phyloP scores from a whole-genome alignment of 257 asterid genomes.

The Fraxinus cuspidata region DNA sequence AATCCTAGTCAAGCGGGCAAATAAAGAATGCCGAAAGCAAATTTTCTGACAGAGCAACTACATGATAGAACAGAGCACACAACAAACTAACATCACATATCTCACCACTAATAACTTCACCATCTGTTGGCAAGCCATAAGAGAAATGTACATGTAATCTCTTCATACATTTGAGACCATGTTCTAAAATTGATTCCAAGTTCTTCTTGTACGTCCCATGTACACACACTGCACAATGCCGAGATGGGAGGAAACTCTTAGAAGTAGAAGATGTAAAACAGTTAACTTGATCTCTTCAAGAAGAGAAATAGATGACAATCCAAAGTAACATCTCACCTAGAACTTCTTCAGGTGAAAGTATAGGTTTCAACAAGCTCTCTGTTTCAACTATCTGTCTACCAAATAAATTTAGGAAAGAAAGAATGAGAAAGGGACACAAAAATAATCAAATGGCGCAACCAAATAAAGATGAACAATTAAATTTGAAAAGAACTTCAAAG shows the following conservation, averaged over 20 bases:
- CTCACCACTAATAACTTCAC: constrained; percentile 87
- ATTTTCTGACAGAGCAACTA: neutral
- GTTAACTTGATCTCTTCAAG: neutral
- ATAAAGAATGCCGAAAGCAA: neutral
- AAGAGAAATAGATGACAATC: constrained; percentile 15
- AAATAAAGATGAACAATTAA: constrained; percentile 1
- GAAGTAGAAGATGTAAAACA: constrained; percentile 2
- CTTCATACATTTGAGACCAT: constrained; percentile 90
- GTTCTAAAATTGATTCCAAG: constrained; percentile 72
- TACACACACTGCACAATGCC: constrained; percentile 68
- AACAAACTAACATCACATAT: constrained; percentile 10
- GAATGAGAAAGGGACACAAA: neutral
- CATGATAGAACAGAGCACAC: neutral
- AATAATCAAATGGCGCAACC: constrained; percentile 4
- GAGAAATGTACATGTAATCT: constrained; percentile 94
- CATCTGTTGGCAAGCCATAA: constrained; percentile 87
- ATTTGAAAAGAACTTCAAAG: neutral
- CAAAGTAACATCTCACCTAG: constrained; percentile 46
- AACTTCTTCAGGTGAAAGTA: constrained; percentile 74
- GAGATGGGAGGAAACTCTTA: constrained; percentile 2
- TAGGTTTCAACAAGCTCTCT: constrained; percentile 77
- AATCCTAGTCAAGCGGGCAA: neutral
- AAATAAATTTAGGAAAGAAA: constrained; percentile 21
- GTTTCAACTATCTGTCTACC: constrained; percentile 71
- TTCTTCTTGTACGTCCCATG: constrained; percentile 86